Evolutionary conservation across 495 filamentous ascomycete genomes (phyloP).

Genomic region (Immersiella caudata): DNA sequence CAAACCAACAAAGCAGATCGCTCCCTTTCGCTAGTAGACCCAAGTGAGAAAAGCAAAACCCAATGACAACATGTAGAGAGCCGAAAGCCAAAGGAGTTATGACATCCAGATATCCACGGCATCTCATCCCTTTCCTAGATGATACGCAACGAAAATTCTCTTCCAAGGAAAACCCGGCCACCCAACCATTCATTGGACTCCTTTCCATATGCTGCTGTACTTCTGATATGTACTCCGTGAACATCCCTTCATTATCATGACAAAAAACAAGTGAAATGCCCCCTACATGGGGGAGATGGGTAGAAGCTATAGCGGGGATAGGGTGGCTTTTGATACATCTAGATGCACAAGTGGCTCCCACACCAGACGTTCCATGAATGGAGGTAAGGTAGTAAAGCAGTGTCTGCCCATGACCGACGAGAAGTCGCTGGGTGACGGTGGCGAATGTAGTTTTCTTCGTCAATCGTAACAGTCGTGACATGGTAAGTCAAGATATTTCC

Average conservation of each 20-base stretch:
- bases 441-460: conserved; percentile 18
- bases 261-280: conserved; percentile 14
- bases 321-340: conserved; percentile 5
- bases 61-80: neutral
- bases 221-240: conserved; percentile 27
- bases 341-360: neutral
- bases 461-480: conserved; percentile 34
- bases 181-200: neutral
- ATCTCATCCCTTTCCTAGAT: neutral
- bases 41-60: neutral
- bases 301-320: neutral
- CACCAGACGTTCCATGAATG: neutral
- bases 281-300: neutral
- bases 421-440: conserved; percentile 7
- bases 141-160: conserved; percentile 1
- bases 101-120: neutral
- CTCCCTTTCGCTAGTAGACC: neutral
- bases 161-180: neutral
- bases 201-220: conserved; percentile 16
- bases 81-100: neutral
- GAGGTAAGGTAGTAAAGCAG: neutral
- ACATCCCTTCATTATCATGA: conserved; percentile 26
- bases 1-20: neutral
- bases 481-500: neutral
- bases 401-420: conserved; percentile 22